A percentile compares a stretch with the other conserved stretches of the same genome.
Evolutionary conservation across 176 grass and related monocot species (phyloP).

Genomic region (Alopecurus myosuroides): DNA sequence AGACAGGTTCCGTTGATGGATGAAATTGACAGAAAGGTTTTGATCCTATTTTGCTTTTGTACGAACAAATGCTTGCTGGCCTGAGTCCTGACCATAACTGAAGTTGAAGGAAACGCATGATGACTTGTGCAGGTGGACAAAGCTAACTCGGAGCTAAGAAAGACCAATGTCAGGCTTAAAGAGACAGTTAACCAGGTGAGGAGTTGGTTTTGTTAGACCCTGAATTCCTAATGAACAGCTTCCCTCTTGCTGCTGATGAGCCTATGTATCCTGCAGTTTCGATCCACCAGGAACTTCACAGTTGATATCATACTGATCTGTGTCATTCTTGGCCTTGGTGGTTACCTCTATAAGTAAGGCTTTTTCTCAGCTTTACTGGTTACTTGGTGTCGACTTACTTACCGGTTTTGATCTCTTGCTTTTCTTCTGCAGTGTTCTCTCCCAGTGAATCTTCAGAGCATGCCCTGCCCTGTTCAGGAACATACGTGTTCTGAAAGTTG

Average conservation of each 20-base stretch:
- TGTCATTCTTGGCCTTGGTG: conserved; percentile 84
- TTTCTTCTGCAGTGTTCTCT: conserved; percentile 33
- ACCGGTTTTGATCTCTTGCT: background rate
- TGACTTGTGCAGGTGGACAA: conserved; percentile 52
- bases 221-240: background rate
- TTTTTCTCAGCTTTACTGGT: background rate
- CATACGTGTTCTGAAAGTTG: background rate
- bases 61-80: background rate
- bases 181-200: conserved; percentile 63
- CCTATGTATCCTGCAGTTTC: conserved; percentile 38
- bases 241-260: background rate
- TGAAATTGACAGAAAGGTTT: conserved; percentile 84
- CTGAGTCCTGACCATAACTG: background rate
- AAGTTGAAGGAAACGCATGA: background rate
- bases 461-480: background rate
- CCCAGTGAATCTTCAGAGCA: background rate
- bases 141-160: conserved; percentile 69
- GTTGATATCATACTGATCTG: conserved; percentile 80
- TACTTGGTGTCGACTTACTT: background rate
- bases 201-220: background rate
- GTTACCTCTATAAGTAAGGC: conserved; percentile 77
- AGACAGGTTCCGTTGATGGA: conserved; percentile 81
- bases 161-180: conserved; percentile 89
- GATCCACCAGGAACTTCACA: conserved; percentile 80
- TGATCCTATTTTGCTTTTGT: background rate